Percentiles rank a stretch among this genome's conserved stretches.
phyloP scores from a whole-genome alignment of 768 basidiomycete species.

The Dioszegia aurantiaca region DNA sequence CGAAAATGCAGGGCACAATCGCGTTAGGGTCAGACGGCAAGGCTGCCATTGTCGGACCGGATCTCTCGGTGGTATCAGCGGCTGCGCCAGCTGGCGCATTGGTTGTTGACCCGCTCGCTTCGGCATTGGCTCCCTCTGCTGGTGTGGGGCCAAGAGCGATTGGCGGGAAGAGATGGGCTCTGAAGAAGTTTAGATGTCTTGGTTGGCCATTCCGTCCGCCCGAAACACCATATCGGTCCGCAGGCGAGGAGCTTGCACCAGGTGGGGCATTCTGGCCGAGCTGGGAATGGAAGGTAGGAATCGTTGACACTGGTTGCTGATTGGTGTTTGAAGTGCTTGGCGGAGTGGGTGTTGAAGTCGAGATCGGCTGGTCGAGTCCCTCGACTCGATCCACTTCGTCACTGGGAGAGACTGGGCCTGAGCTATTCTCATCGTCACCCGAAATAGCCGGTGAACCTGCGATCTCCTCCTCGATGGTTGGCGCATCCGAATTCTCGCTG shows the following conservation, averaged over 20 bases:
- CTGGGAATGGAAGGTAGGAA: conserved; percentile 29
- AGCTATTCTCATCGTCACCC: too few relatives aligned
- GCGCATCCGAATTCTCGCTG: not conserved
- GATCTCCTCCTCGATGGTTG: not conserved
- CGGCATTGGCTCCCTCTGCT: conserved; percentile 14
- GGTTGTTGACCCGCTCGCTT: too few relatives aligned
- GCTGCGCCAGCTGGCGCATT: too few relatives aligned
- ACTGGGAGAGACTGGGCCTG: too few relatives aligned
- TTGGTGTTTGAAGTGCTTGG: not conserved
- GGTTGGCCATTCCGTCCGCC: conserved; percentile 30
- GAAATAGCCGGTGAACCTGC: not conserved
- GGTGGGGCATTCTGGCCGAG: conserved; percentile 23
- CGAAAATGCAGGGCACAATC: conserved; percentile 40
- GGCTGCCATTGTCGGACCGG: too few relatives aligned
- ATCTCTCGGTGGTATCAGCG: too few relatives aligned
- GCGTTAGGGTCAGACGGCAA: conserved; percentile 16
- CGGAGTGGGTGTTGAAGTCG: not conserved
- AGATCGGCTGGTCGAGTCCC: too few relatives aligned
- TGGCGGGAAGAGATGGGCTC: conserved; percentile 42
- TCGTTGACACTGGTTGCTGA: not conserved
- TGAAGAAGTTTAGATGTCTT: conserved; percentile 41
- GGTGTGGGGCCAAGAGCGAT: not conserved
- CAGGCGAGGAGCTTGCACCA: not conserved
- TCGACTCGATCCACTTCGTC: too few relatives aligned
- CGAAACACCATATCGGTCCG: conserved; percentile 18